phyloP scores from a whole-genome alignment of 257 asterid species.

The Capsicum chinense region DNA sequence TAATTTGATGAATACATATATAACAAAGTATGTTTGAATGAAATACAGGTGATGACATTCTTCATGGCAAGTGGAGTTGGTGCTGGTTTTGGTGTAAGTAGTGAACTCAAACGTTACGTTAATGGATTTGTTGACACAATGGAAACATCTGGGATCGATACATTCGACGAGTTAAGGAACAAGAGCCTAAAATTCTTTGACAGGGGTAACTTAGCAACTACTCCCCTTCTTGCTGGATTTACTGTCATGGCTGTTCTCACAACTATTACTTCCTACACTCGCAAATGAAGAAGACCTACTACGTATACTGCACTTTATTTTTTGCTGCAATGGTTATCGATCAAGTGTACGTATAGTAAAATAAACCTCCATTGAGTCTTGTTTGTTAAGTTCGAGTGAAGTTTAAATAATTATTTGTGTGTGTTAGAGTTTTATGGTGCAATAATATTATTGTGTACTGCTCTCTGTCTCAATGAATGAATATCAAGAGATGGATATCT shows the following conservation, averaged over 20 bases:
- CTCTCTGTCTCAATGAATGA: not conserved
- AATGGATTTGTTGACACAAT: not conserved
- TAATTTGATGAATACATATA: too few species aligned
- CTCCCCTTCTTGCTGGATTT: conserved; percentile 47
- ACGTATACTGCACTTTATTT: not conserved
- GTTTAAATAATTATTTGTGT: not conserved
- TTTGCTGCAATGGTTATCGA: not conserved
- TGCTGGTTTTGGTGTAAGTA: conserved; percentile 58
- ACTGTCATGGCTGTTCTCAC: conserved; percentile 49
- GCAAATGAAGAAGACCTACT: not conserved
- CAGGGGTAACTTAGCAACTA: conserved; percentile 49
- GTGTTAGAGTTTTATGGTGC: not conserved
- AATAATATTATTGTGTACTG: not conserved
- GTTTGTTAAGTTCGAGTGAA: not conserved
- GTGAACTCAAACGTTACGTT: conserved; percentile 41
- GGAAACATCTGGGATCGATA: not conserved
- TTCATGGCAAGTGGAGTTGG: conserved; percentile 69
- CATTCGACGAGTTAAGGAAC: conserved; percentile 24
- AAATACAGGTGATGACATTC: conserved; percentile 46
- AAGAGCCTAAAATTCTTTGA: conserved; percentile 41
- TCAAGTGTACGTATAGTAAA: not conserved
- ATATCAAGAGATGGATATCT: not conserved
- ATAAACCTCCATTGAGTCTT: not conserved
- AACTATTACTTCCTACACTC: conserved; percentile 43
- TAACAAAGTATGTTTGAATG: not conserved